A percentile compares a stretch with the other conserved stretches of the same genome.
Conservation (phyloP, 208 protist genomes). For the Novymonas esmeraldas region DNA sequence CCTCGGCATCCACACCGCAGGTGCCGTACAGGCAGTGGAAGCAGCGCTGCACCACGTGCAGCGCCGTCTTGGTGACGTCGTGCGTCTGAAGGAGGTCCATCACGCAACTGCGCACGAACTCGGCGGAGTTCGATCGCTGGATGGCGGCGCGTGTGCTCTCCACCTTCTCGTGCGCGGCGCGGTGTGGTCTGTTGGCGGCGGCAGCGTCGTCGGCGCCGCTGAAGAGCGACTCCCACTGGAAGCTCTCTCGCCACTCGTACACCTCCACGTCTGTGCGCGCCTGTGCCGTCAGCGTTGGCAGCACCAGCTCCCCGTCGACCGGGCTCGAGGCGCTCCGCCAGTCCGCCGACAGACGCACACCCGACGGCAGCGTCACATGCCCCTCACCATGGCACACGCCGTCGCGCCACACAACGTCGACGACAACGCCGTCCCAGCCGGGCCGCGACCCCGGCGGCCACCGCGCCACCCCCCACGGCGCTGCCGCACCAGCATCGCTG, state of each 20-base stretch:
- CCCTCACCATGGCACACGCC: slow-evolving; percentile 67
- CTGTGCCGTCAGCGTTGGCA: slow-evolving; percentile 21
- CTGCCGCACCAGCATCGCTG: too few relatives aligned
- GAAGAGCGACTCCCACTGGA: slow-evolving; percentile 83
- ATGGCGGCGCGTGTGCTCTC: slow-evolving; percentile 15
- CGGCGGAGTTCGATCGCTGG: slow-evolving; percentile 41
- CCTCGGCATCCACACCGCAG: slow-evolving; percentile 54
- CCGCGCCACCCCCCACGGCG: slow-evolving; percentile 3
- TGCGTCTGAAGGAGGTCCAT: slow-evolving; percentile 52
- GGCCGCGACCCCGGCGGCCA: slow-evolving; percentile 20
- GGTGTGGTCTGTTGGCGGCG: too few relatives aligned
- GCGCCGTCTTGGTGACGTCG: slow-evolving; percentile 30
- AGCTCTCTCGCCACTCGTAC: slow-evolving; percentile 66
- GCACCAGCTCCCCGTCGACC: slow-evolving; percentile 51
- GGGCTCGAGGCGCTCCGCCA: slow-evolving; percentile 59
- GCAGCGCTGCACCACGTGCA: slow-evolving; percentile 82
- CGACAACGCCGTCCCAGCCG: slow-evolving; percentile 45
- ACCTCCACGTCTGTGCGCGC: slow-evolving; percentile 22
- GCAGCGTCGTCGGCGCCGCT: slow-evolving; percentile 33
- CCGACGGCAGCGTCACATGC: slow-evolving; percentile 65
- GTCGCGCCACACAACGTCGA: slow-evolving; percentile 71
- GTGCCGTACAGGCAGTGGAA: slow-evolving; percentile 87
- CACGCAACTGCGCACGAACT: slow-evolving; percentile 44
- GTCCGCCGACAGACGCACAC: slow-evolving; percentile 58
- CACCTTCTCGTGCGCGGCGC: slow-evolving; percentile 2